Conservation (phyloP, 225 moss, liverwort and hornwort genomes). For the Polytrichum commune region DNA sequence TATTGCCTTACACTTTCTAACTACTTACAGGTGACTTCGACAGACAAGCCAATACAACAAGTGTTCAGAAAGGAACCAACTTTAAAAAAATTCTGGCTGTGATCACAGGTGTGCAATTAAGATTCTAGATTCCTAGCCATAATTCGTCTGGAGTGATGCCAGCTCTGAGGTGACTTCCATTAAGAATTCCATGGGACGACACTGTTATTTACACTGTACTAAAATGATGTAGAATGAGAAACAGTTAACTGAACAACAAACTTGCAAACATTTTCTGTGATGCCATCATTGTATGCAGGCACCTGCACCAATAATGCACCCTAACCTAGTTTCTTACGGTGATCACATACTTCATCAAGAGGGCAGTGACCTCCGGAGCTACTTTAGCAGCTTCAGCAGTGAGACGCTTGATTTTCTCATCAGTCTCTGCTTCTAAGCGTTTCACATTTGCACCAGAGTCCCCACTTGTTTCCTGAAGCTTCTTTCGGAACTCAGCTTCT, state of each 20-base stretch:
- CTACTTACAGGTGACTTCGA: too few relatives aligned
- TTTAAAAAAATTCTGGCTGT: too few relatives aligned
- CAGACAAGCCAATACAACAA: too few relatives aligned
- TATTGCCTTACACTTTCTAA: too few relatives aligned
- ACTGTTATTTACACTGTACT: conserved; percentile 35
- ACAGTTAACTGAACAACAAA: background rate
- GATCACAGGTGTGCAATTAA: too few relatives aligned
- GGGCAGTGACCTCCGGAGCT: conserved; percentile 64
- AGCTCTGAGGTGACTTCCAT: conserved; percentile 2
- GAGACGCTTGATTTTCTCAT: conserved; percentile 71
- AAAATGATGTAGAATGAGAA: conserved; percentile 19
- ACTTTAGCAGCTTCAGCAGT: conserved; percentile 71
- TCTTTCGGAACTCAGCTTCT: conserved; percentile 84
- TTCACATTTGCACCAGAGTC: conserved; percentile 78
- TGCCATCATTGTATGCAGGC: conserved; percentile 7
- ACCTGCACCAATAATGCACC: conserved; percentile 10
- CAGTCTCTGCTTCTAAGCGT: conserved; percentile 80
- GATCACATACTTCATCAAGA: conserved; percentile 82
- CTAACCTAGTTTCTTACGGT: conserved; percentile 63
- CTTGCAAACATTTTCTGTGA: background rate
- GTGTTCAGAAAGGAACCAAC: too few relatives aligned
- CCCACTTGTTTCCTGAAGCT: conserved; percentile 84
- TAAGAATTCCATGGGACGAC: conserved; percentile 13
- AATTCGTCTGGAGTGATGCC: conserved; percentile 1
- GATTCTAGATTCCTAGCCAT: too few relatives aligned